Base-by-base conservation (phyloP, 176 grass and related monocot genomes). In the Calamus simplicifolius region DNA sequence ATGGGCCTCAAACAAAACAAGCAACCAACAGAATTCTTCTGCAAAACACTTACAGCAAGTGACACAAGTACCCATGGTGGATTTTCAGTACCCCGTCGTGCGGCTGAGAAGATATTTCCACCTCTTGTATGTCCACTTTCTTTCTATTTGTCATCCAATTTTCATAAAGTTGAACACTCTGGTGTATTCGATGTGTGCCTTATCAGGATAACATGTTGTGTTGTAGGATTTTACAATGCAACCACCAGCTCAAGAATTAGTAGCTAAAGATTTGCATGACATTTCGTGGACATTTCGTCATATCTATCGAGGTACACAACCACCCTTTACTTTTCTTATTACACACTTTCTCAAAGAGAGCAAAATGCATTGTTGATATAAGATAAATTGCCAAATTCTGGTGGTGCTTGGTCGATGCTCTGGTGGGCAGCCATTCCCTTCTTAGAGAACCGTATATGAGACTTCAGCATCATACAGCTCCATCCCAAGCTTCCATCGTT, bases 31-130 rank as follows among this genome's bases (percentile, higher is more conserved):
- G 94, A 98, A 25, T 98, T 98, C 68, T 98, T 98, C 43, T 98
- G 85, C 73, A 98, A 98, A 86, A 98, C 76, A 5, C 71, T 98
- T 63, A 98, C 88, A 2, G 88, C 88, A 18, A 98, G 93, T 1
- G 93, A 98, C 67, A 98, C 93, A 25, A 98, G 93, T 61, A 93
- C 94, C 18, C 94, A 98, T 66, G 94, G 88, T 27, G 94, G 94
- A 19, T 98, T 98, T 71, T 98, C 94, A 4, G 94, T 98, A 38
- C 94, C 94, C 25, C 94, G 94, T 7, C 87, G 94, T 71, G 73
- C 94, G 16, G 94, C 94, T 0, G 94, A 98, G 68, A 98, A 98
- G 79, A 98, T 98, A 75, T 98, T 98, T 85, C 94, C 94, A 68
- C 94, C 85, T 51, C 78, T 98, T 63, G 94, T 98, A 92, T 25